Evolutionary conservation across 1,284 basidiomycete species (phyloP), one percentile per base, ranked within the genome.

Genomic region (Cryptococcus hybrid): DNA sequence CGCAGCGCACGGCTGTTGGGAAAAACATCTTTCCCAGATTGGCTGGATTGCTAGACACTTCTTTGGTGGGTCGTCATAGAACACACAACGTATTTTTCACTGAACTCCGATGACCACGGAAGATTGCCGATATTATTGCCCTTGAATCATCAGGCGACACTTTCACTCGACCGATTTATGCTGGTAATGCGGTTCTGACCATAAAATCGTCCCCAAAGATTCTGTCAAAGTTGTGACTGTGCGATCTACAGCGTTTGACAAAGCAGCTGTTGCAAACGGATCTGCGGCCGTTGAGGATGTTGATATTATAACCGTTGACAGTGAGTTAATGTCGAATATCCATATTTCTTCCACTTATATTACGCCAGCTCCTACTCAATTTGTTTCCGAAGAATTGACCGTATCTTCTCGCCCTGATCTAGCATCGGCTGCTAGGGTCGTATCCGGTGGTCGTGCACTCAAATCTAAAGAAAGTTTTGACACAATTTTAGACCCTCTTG

Each of bases 381-480:
- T 93, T 73, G 64, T 98, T 60, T 87, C 85, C 61, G 95, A 93
- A 52, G 86, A 86, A 64, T 80, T 98, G 57, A 89, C 90, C 52
- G 88, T 92, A 78, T 97, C 93, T 5, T 90, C 92, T 67, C 86
- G 96, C 49, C 96, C 96, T 4, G 95, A 98, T 70, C 84, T 99
- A 43, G 89, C 89, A 18, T 86, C 87, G 18, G 96, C 96, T 3
- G 82, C 84, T 53, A 85, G 91, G 47, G 88, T 99, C 47, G 91
- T 99, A 11, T 97, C 95, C 2, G 96, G 96, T 60, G 96, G 96
- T 46, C 85, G 96, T 60, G 95, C 94, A 8, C 82, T 99, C 73
- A 99, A 97, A 84, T 90, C 89, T 65, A 89, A 91, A 42, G 91
- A 96, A 71, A 95, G 89, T 53, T 99, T 99, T 80, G 85, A 88